Evolutionary conservation across 768 basidiomycete genomes (phyloP).

Genomic region (Trametes sanguinea): DNA sequence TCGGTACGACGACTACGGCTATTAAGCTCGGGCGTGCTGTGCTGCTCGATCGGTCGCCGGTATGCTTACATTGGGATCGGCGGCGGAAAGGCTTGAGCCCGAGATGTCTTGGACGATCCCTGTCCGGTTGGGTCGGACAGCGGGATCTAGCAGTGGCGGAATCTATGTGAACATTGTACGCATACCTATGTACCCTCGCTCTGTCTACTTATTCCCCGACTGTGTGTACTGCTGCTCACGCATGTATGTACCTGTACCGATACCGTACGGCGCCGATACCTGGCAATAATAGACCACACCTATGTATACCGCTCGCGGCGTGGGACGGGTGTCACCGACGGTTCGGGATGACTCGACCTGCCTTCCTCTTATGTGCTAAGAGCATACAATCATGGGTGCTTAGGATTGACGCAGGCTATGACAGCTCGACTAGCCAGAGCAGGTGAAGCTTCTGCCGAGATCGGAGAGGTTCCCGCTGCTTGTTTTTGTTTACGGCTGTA

Average conservation of each 20-base stretch:
- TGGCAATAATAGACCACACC: background rate
- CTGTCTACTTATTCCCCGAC: background rate
- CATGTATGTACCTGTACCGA: background rate
- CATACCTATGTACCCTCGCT: background rate
- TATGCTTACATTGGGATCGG: too few relatives aligned
- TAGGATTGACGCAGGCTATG: too few relatives aligned
- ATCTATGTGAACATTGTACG: background rate
- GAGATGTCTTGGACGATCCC: too few relatives aligned
- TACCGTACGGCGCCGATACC: background rate
- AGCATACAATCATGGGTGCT: too few relatives aligned
- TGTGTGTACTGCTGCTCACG: background rate
- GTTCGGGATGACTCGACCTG: too few relatives aligned
- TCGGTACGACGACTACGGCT: slow-evolving; percentile 5
- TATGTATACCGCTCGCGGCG: background rate
- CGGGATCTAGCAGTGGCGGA: background rate
- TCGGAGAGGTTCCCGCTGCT: too few relatives aligned
- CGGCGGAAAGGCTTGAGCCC: too few relatives aligned
- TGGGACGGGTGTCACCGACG: too few relatives aligned
- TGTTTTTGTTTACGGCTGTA: too few relatives aligned
- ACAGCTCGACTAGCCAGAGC: too few relatives aligned
- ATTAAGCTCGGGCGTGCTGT: background rate
- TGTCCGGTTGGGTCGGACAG: background rate
- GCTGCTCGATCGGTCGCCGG: background rate
- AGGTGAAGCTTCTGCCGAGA: too few relatives aligned
- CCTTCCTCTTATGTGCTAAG: too few relatives aligned